phyloP scores from a whole-genome alignment of 2,329 filamentous ascomycete genomes.

The Claviceps digitariae region DNA sequence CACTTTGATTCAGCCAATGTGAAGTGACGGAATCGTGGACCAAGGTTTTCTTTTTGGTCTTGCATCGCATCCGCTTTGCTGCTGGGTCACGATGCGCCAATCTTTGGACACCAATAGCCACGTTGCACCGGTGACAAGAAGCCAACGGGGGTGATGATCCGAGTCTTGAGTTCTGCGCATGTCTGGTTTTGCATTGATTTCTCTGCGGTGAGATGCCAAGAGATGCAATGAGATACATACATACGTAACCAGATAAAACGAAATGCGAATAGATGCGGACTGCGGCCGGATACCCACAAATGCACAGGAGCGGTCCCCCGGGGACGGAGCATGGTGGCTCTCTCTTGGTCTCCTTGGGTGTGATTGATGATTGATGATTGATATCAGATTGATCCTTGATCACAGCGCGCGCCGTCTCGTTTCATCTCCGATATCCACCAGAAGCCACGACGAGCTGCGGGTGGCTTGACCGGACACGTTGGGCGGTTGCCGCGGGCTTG shows the following conservation, averaged over 20 bases:
- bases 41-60: too few relatives aligned
- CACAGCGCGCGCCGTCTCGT: not conserved
- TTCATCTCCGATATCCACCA: not conserved
- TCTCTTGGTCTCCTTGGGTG: not conserved
- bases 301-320: not conserved
- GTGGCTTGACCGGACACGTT: not conserved
- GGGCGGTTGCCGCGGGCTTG: conserved; percentile 5
- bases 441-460: not conserved
- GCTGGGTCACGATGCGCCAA: not conserved
- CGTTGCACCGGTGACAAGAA: not conserved
- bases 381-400: not conserved
- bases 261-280: not conserved
- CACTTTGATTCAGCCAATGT: not conserved
- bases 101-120: not conserved
- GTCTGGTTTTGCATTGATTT: not conserved
- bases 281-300: not conserved
- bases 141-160: not conserved
- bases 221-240: not conserved
- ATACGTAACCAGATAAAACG: not conserved
- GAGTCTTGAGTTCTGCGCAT: not conserved
- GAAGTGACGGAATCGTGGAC: not conserved
- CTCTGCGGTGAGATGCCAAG: not conserved
- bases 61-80: not conserved
- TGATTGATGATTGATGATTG: not conserved
- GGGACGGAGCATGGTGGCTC: not conserved